Percentiles rank a stretch among this genome's conserved stretches.
Evolutionary conservation across 2,329 filamentous ascomycete species (phyloP).

Genomic region (Xylariaceae sp.): DNA sequence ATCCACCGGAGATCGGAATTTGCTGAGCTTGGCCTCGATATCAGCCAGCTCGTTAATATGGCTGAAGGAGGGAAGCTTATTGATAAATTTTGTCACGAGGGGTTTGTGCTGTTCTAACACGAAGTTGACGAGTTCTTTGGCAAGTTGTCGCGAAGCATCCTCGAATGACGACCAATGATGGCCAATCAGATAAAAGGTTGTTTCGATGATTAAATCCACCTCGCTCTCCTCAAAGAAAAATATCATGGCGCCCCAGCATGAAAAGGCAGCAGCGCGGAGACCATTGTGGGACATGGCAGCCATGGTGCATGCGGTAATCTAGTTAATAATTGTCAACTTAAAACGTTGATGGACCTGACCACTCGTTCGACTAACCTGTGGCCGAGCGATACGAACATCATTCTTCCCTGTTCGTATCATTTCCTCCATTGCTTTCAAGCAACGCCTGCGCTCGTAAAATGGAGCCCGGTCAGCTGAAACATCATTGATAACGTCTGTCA

Average conservation of each 20-base stretch:
- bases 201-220: conserved; percentile 75
- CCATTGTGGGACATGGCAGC: conserved; percentile 74
- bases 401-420: conserved; percentile 76
- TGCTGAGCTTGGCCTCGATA: conserved; percentile 63
- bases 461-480: conserved; percentile 50
- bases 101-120: conserved; percentile 62
- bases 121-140: conserved; percentile 60
- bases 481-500: conserved; percentile 78
- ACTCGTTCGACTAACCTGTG: conserved; percentile 60
- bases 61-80: conserved; percentile 74
- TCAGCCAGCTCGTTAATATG: conserved; percentile 67
- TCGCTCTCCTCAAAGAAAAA: conserved; percentile 73
- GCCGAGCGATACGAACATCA: conserved; percentile 74
- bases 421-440: conserved; percentile 80
- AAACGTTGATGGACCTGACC: background rate
- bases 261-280: conserved; percentile 76
- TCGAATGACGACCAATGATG: conserved; percentile 74
- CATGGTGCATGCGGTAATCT: conserved; percentile 90
- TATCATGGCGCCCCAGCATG: conserved; percentile 80
- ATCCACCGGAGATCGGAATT: conserved; percentile 64
- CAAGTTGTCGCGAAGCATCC: conserved; percentile 55
- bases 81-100: conserved; percentile 64
- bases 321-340: conserved; percentile 14
- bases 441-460: conserved; percentile 69
- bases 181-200: conserved; percentile 83